Percentiles rank a stretch among this genome's conserved stretches.
These are phyloP conservation scores for Hansfordia pulvinata DNA, from an alignment of 2,329 filamentous ascomycete genomes.

Conservation along the genomic window DNA sequence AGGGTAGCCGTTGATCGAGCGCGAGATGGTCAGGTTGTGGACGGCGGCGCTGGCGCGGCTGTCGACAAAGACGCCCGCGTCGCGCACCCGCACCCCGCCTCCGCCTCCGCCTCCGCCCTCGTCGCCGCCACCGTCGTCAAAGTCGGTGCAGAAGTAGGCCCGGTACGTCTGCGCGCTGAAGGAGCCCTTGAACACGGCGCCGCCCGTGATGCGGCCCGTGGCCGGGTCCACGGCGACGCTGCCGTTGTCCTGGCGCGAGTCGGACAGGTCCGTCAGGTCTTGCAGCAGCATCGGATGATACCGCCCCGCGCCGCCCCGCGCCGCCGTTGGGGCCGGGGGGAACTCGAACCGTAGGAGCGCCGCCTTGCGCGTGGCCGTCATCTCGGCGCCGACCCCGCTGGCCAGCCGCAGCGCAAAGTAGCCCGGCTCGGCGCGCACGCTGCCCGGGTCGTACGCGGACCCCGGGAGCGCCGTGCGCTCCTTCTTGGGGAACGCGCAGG, in stretches of 20 bases:
- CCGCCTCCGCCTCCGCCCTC: too few relatives aligned
- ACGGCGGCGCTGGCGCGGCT: slow-evolving; percentile 34
- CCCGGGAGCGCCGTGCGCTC: not conserved
- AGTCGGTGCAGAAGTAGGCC: slow-evolving; percentile 55
- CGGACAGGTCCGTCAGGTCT: slow-evolving; percentile 50
- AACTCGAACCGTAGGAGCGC: slow-evolving; percentile 51
- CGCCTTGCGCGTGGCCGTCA: slow-evolving; percentile 40
- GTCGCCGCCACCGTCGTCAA: slow-evolving; percentile 39
- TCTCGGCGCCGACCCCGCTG: slow-evolving; percentile 40
- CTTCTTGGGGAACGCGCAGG: slow-evolving; percentile 31
- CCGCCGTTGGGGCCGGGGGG: slow-evolving; percentile 21
- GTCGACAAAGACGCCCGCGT: slow-evolving; percentile 48
- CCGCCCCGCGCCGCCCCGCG: too few relatives aligned
- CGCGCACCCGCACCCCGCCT: too few relatives aligned
- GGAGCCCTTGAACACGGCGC: slow-evolving; percentile 46
- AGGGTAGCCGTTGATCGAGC: slow-evolving; percentile 36
- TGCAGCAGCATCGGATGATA: slow-evolving; percentile 50
- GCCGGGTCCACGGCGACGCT: slow-evolving; percentile 36
- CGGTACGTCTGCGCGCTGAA: slow-evolving; percentile 50
- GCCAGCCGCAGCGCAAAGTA: slow-evolving; percentile 44
- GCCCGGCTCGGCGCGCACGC: slow-evolving; percentile 33
- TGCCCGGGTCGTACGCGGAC: too few relatives aligned
- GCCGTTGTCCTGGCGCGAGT: slow-evolving; percentile 44
- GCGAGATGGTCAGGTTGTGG: slow-evolving; percentile 31
- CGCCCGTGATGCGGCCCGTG: slow-evolving; percentile 50